A percentile compares a stretch with the other conserved stretches of the same genome.
Evolutionary conservation across 495 filamentous ascomycete species (phyloP).

Genomic region (Xylaria palmicola): DNA sequence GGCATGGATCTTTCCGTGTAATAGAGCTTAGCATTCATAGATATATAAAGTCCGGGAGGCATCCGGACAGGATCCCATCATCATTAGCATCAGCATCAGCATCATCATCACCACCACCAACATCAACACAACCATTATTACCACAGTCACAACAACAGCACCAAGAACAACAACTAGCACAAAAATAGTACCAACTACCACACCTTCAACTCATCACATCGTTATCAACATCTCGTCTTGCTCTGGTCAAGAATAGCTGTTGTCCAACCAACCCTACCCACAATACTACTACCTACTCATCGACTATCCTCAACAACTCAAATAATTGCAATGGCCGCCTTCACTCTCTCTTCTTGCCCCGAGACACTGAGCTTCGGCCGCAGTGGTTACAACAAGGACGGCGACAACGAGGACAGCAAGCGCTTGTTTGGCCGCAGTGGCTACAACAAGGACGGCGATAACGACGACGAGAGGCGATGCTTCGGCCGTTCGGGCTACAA

Average conservation of each 20-base stretch:
- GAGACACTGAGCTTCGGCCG: conserved; percentile 43
- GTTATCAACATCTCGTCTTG: neutral
- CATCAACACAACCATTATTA: neutral
- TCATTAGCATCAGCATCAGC: conserved; percentile 6
- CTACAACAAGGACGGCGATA: conserved; percentile 48
- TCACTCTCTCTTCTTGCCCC: conserved; percentile 9
- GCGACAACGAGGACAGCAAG: conserved; percentile 36
- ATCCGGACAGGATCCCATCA: conserved; percentile 3
- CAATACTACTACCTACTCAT: neutral
- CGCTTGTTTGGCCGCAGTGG: conserved; percentile 45
- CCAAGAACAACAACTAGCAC: neutral
- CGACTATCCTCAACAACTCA: neutral
- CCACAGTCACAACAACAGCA: neutral
- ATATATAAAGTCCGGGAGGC: conserved; percentile 17
- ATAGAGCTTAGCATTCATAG: conserved; percentile 1
- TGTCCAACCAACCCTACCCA: neutral
- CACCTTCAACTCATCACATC: neutral
- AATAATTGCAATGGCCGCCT: conserved; percentile 18
- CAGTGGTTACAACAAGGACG: conserved; percentile 54
- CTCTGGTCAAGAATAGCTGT: neutral
- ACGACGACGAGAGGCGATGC: conserved; percentile 41
- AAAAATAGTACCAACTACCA: neutral
- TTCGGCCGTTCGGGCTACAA: conserved; percentile 50
- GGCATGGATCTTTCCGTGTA: conserved; percentile 12
- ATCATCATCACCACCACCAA: conserved; percentile 4